These are phyloP conservation scores for Phlyctochytrium planicorne DNA, from an alignment of 192 early-diverging fungal genomes.

Conservation along the genomic window DNA sequence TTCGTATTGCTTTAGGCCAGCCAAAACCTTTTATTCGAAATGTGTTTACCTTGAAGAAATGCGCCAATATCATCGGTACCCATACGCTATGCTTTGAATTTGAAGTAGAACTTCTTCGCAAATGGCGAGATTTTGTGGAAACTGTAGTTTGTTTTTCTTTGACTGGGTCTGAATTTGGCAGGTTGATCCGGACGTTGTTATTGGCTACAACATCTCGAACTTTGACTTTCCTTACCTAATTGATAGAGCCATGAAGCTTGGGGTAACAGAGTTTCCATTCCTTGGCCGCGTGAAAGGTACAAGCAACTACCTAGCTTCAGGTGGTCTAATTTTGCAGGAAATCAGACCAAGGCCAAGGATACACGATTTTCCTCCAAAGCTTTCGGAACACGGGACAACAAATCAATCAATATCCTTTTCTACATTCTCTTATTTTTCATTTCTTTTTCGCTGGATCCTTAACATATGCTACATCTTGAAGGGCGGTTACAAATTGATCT, in stretches of 20 bases:
- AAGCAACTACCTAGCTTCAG: neutral
- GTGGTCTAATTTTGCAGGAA: slow-evolving; percentile 21
- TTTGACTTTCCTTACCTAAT: slow-evolving; percentile 97
- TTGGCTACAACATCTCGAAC: slow-evolving; percentile 95
- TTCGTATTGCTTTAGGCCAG: slow-evolving; percentile 74
- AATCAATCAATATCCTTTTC: slow-evolving; percentile 67
- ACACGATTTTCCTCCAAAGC: slow-evolving; percentile 90
- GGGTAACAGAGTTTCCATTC: slow-evolving; percentile 75
- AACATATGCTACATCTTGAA: slow-evolving; percentile 41
- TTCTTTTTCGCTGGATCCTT: neutral
- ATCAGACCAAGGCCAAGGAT: slow-evolving; percentile 69
- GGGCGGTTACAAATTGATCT: slow-evolving; percentile 93
- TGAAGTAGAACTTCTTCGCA: slow-evolving; percentile 74
- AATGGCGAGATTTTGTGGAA: slow-evolving; percentile 87
- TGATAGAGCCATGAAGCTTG: slow-evolving; percentile 80
- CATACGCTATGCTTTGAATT: slow-evolving; percentile 78
- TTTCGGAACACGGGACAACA: slow-evolving; percentile 88
- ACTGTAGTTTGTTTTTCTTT: slow-evolving; percentile 32
- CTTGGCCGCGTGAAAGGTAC: slow-evolving; percentile 69
- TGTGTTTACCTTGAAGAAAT: slow-evolving; percentile 88
- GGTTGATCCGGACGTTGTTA: slow-evolving; percentile 90
- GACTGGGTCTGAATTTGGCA: slow-evolving; percentile 7
- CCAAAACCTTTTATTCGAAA: slow-evolving; percentile 88
- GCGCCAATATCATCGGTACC: slow-evolving; percentile 89
- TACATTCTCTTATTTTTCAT: neutral